A percentile compares a stretch with the other conserved stretches of the same genome.
Evolutionary conservation across 495 filamentous ascomycete genomes (phyloP).

Genomic region (Aspergillus panamensis): DNA sequence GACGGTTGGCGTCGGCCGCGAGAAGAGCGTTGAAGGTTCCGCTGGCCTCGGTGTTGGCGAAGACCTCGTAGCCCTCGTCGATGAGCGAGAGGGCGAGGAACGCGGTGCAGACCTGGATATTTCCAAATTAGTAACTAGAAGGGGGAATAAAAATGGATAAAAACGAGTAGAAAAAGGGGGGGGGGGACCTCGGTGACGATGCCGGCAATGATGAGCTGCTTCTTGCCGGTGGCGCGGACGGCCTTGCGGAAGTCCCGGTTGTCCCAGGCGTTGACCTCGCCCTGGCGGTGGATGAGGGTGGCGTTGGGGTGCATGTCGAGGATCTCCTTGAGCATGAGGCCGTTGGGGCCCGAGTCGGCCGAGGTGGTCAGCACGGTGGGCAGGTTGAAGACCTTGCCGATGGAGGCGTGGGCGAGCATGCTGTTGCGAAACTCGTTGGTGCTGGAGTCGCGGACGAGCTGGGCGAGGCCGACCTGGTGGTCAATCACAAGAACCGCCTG

Average conservation of each 20-base stretch:
- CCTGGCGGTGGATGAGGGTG: constrained; percentile 63
- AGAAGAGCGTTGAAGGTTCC: constrained; percentile 57
- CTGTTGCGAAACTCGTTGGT: constrained; percentile 60
- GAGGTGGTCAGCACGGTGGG: constrained; percentile 70
- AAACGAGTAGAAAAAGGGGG: too few relatives aligned
- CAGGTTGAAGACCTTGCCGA: constrained; percentile 64
- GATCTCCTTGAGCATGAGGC: constrained; percentile 68
- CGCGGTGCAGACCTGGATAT: constrained; percentile 69
- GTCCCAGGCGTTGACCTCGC: constrained; percentile 81
- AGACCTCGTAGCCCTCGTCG: constrained; percentile 72
- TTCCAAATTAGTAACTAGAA: too few relatives aligned
- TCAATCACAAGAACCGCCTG: constrained; percentile 63
- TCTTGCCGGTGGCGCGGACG: constrained; percentile 60
- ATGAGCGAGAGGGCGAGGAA: constrained; percentile 71
- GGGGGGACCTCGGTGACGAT: constrained; percentile 78
- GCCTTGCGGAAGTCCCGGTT: constrained; percentile 67
- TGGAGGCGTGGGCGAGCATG: constrained; percentile 64
- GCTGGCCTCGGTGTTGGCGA: constrained; percentile 69
- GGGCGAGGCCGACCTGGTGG: constrained; percentile 66
- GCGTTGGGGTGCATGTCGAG: constrained; percentile 62
- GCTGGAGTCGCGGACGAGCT: constrained; percentile 61
- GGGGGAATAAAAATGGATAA: too few relatives aligned
- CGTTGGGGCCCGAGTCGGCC: constrained; percentile 61
- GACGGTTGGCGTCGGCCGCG: constrained; percentile 59
- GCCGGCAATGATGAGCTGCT: constrained; percentile 69